Percentiles rank a stretch among this genome's conserved stretches.
These are phyloP conservation scores for Mycena polygramma DNA, from an alignment of 768 basidiomycete species.

Conservation along the genomic window DNA sequence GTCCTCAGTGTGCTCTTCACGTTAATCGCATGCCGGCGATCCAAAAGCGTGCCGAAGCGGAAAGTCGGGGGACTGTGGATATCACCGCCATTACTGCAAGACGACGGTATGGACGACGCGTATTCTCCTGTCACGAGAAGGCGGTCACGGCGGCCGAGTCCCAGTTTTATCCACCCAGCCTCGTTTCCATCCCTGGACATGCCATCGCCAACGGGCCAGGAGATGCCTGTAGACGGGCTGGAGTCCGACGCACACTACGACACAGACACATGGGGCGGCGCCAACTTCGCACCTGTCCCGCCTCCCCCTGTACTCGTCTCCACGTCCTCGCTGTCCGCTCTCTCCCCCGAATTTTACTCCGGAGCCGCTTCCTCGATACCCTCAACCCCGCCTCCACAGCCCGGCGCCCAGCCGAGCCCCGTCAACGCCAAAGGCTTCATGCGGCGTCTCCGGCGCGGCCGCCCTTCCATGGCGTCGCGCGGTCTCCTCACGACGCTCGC, in stretches of 20 bases:
- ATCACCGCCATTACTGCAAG: conserved; percentile 24
- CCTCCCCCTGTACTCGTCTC: neutral
- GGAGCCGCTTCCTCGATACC: neutral
- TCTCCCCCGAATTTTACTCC: neutral
- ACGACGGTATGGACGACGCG: conserved; percentile 15
- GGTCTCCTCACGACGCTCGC: conserved; percentile 29
- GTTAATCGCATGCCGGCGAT: conserved; percentile 48
- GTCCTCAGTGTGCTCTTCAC: conserved; percentile 46
- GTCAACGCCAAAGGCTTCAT: conserved; percentile 34
- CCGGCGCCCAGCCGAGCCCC: neutral
- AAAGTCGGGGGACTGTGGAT: conserved; percentile 7
- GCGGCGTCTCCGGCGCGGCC: conserved; percentile 23
- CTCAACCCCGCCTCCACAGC: neutral
- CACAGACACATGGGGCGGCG: conserved; percentile 16
- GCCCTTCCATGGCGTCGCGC: conserved; percentile 27
- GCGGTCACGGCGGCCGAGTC: conserved; percentile 1
- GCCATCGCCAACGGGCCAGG: neutral
- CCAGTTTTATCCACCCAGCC: neutral
- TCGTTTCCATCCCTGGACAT: conserved; percentile 18
- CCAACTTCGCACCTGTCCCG: neutral
- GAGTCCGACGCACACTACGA: conserved; percentile 15
- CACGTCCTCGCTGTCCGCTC: neutral
- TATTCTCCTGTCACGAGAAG: conserved; percentile 22
- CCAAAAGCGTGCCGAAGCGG: neutral
- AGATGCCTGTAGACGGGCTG: neutral